Percentiles rank a stretch among this genome's conserved stretches.
phyloP scores from a whole-genome alignment of 2,329 filamentous ascomycete genomes.

The Alternaria panax region DNA sequence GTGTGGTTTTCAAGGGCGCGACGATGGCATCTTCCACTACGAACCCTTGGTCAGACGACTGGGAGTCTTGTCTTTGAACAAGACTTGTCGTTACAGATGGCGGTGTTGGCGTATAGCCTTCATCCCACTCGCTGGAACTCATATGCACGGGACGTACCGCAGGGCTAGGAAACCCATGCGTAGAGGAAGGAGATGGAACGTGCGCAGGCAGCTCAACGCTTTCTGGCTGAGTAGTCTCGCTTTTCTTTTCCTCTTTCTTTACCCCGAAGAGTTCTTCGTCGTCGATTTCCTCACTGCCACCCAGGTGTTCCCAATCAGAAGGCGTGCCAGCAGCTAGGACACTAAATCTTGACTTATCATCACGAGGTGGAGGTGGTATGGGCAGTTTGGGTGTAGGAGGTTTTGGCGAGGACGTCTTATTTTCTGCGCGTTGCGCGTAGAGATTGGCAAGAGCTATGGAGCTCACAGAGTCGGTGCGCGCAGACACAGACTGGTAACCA shows the following conservation, averaged over 20 bases:
- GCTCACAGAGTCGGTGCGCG: constrained; percentile 41
- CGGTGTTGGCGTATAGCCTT: constrained; percentile 45
- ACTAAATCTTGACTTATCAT: constrained; percentile 41
- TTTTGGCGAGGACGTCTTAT: constrained; percentile 36
- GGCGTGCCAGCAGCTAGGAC: constrained; percentile 46
- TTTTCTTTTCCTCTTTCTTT: constrained; percentile 32
- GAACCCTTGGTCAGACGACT: constrained; percentile 28
- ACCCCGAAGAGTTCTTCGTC: constrained; percentile 43
- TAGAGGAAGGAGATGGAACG: constrained; percentile 34
- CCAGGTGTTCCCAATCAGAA: constrained; percentile 51
- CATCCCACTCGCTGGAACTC: constrained; percentile 18
- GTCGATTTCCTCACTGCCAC: constrained; percentile 42
- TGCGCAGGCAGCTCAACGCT: constrained; percentile 42
- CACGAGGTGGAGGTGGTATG: constrained; percentile 36
- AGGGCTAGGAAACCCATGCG: constrained; percentile 44
- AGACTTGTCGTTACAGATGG: constrained; percentile 31
- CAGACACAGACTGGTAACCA: constrained; percentile 22
- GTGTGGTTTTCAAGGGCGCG: constrained; percentile 27
- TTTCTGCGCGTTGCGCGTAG: constrained; percentile 35
- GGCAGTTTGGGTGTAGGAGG: constrained; percentile 27
- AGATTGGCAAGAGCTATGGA: constrained; percentile 43
- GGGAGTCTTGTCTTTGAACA: constrained; percentile 23
- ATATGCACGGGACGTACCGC: constrained; percentile 29
- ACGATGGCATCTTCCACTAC: constrained; percentile 31
- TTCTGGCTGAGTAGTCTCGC: constrained; percentile 27